These are phyloP conservation scores for Thraustochytrium sp. DNA, from an alignment of 352 stramenopile genomes.

Conservation along the genomic window DNA sequence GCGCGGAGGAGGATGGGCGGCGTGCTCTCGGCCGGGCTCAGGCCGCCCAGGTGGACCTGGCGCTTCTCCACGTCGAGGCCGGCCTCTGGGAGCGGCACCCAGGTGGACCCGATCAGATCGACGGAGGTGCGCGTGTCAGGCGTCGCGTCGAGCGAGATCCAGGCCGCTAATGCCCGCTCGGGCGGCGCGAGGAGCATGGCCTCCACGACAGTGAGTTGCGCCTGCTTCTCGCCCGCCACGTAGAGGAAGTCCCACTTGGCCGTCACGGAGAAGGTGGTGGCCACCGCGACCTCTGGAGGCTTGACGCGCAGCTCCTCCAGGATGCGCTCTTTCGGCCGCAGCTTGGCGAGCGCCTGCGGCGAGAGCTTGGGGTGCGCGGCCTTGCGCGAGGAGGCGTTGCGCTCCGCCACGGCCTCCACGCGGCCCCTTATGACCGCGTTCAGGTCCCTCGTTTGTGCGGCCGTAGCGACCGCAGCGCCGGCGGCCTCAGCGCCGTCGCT, in stretches of 20 bases:
- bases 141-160: not conserved
- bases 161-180: not conserved
- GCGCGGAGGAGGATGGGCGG: not conserved
- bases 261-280: slow-evolving; percentile 19
- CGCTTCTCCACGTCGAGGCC: not conserved
- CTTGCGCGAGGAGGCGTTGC: not conserved
- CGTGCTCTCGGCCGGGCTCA: too few relatives aligned
- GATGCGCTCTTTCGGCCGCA: slow-evolving; percentile 20
- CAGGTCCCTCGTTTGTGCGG: not conserved
- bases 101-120: not conserved
- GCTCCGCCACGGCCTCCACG: slow-evolving; percentile 21
- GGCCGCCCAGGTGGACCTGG: not conserved
- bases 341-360: not conserved
- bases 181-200: not conserved
- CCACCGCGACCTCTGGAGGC: not conserved
- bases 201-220: not conserved
- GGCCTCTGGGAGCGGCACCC: not conserved
- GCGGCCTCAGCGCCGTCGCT: too few relatives aligned
- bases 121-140: not conserved
- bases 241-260: slow-evolving; percentile 28
- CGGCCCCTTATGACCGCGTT: not conserved
- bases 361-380: slow-evolving; percentile 4
- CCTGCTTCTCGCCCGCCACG: not conserved
- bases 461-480: not conserved
- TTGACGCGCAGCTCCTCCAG: slow-evolving; percentile 20